Conservation (phyloP, 2,329 filamentous ascomycete genomes). For the Penicillium sp. region DNA sequence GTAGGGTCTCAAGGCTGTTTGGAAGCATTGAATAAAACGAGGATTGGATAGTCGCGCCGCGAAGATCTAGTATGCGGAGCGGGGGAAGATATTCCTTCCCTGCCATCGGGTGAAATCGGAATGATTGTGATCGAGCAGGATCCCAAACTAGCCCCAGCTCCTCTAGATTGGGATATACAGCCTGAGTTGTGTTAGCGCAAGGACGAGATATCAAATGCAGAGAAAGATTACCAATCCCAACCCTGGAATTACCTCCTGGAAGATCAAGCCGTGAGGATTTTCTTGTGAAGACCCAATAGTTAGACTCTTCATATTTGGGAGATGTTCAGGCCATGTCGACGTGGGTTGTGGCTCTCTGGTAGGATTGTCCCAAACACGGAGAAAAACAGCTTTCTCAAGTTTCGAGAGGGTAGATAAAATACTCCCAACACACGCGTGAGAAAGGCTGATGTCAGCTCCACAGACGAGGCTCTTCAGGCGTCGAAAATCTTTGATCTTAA, state of each 20-base stretch:
- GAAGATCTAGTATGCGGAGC: slow-evolving; percentile 33
- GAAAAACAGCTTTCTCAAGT: slow-evolving; percentile 31
- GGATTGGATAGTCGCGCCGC: slow-evolving; percentile 23
- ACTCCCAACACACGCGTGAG: slow-evolving; percentile 27
- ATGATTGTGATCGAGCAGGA: slow-evolving; percentile 21
- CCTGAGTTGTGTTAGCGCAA: not conserved
- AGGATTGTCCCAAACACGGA: slow-evolving; percentile 16
- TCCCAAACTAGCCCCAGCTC: slow-evolving; percentile 34
- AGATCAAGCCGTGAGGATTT: not conserved
- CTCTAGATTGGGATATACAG: slow-evolving; percentile 32
- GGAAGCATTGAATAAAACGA: slow-evolving; percentile 27
- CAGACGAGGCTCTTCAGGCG: slow-evolving; percentile 29
- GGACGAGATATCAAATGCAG: not conserved
- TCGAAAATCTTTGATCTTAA: slow-evolving; percentile 29
- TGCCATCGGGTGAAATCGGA: slow-evolving; percentile 14
- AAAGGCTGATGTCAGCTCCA: slow-evolving; percentile 26
- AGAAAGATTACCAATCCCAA: slow-evolving; percentile 5
- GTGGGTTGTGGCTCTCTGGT: not conserved
- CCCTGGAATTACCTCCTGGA: slow-evolving; percentile 17
- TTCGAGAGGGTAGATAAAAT: slow-evolving; percentile 28
- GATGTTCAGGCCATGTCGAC: slow-evolving; percentile 20
- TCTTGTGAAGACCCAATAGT: slow-evolving; percentile 22
- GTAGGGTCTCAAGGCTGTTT: slow-evolving; percentile 31
- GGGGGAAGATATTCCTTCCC: slow-evolving; percentile 14
- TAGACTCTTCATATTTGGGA: slow-evolving; percentile 36